Evolutionary conservation across 2,329 filamentous ascomycete species (phyloP), one percentile per base, ranked within the genome.

Genomic region (Colletotrichum abscissum): DNA sequence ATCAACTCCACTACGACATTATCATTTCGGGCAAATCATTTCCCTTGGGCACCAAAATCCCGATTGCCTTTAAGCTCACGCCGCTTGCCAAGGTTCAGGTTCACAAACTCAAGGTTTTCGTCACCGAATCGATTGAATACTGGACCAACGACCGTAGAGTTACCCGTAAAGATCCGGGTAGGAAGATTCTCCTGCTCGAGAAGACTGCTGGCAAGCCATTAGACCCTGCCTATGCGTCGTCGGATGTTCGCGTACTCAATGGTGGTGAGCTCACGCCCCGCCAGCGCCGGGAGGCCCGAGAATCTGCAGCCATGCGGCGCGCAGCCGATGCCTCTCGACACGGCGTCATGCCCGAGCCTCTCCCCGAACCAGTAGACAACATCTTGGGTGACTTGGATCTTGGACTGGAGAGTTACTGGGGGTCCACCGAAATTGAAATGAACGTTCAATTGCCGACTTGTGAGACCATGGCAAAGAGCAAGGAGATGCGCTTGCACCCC

Each of bases 1-100:
- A 98, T 77, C 95, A 98, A 79, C 86, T 98, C 38, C 95, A 97
- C 79, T 98, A 98, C 83, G 95, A 98, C 78, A 98, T 98, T 77
- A 92, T 98, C 80, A 97, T 98, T 67, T 98, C 95, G 1, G 95
- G 95, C 67, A 98, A 98, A 87, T 97, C 95, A 0, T 98, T 98
- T 73, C 94, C 95, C 0, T 89, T 98, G 24, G 95, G 95, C 19
- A 90, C 93, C 52, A 94, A 94, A 78, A 94, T 98, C 19, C 95
- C 95, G 1, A 97, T 98, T 72, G 95, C 95, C 1, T 97, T 98
- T 86, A 98, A 97, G 82, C 87, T 98, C 76, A 98, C 95, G 0
- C 95, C 95, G 0, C 84, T 98, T 26, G 95, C 95, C 73, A 98
- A 98, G 85, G 95, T 98, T 7, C 94, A 97, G 81, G 94, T 96